Evolutionary conservation across 345 rosid genomes (phyloP).

Genomic region (Boechera divaricarpa): DNA sequence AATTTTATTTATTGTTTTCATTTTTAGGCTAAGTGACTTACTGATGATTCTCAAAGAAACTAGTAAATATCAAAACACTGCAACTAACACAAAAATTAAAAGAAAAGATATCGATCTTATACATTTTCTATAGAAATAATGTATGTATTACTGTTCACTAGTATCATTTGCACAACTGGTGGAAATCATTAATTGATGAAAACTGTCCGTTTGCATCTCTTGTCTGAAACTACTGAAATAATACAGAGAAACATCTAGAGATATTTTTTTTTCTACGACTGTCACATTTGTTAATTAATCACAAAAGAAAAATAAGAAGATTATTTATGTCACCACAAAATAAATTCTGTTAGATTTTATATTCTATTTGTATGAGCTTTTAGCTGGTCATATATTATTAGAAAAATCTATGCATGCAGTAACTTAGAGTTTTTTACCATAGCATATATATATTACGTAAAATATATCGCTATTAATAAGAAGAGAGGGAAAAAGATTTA

Average conservation of each 20-base stretch:
- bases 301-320: neutral
- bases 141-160: neutral
- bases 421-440: neutral
- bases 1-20: neutral
- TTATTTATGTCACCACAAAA: neutral
- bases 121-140: too few relatives aligned
- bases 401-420: constrained; percentile 3
- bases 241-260: constrained; percentile 40
- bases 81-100: neutral
- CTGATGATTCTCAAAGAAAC: neutral
- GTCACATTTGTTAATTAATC: neutral
- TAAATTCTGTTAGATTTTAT: neutral
- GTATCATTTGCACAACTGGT: neutral
- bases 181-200: neutral
- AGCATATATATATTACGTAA: neutral
- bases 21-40: neutral
- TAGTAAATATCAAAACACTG: neutral
- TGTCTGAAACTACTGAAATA: constrained; percentile 23
- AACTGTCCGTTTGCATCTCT: constrained; percentile 21
- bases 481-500: neutral
- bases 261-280: neutral
- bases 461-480: neutral
- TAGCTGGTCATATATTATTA: neutral
- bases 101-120: too few relatives aligned
- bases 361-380: neutral